These are phyloP conservation scores for Holtermanniella nyarrowii DNA, from an alignment of 768 basidiomycete species.

Conservation along the genomic window DNA sequence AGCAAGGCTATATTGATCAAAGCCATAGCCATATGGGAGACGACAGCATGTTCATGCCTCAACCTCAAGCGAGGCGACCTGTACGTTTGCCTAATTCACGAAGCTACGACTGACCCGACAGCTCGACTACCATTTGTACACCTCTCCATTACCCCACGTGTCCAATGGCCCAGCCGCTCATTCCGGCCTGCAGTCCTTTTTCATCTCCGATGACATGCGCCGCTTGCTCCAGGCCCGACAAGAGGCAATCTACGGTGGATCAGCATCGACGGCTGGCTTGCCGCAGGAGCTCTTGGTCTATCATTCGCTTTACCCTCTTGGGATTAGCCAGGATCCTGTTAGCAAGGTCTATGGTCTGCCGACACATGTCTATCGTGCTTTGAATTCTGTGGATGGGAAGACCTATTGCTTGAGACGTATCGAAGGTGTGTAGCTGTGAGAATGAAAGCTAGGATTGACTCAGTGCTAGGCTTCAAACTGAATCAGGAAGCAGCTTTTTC, in stretches of 20 bases:
- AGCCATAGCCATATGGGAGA: background rate
- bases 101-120: slow-evolving; percentile 35
- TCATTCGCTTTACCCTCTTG: slow-evolving; percentile 73
- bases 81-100: slow-evolving; percentile 42
- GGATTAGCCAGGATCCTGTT: slow-evolving; percentile 44
- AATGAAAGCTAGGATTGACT: background rate
- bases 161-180: slow-evolving; percentile 46
- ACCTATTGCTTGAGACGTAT: slow-evolving; percentile 70
- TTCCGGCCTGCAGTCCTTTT: slow-evolving; percentile 49
- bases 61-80: slow-evolving; percentile 50
- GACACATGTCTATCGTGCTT: slow-evolving; percentile 74
- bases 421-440: slow-evolving; percentile 55
- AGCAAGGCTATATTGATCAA: too few species aligned
- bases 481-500: slow-evolving; percentile 69
- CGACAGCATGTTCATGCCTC: slow-evolving; percentile 29
- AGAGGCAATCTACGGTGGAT: slow-evolving; percentile 30
- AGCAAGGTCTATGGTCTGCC: slow-evolving; percentile 72
- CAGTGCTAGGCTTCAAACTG: slow-evolving; percentile 62
- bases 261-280: slow-evolving; percentile 44
- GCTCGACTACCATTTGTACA: slow-evolving; percentile 91
- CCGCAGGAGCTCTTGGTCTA: slow-evolving; percentile 87
- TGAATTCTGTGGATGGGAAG: slow-evolving; percentile 62
- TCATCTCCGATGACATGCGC: slow-evolving; percentile 63
- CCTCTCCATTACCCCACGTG: slow-evolving; percentile 53
- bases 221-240: slow-evolving; percentile 36